A percentile compares a stretch with the other conserved stretches of the same genome.
These are phyloP conservation scores for Backusella circina DNA, from an alignment of 192 early-diverging fungal species.

Conservation along the genomic window DNA sequence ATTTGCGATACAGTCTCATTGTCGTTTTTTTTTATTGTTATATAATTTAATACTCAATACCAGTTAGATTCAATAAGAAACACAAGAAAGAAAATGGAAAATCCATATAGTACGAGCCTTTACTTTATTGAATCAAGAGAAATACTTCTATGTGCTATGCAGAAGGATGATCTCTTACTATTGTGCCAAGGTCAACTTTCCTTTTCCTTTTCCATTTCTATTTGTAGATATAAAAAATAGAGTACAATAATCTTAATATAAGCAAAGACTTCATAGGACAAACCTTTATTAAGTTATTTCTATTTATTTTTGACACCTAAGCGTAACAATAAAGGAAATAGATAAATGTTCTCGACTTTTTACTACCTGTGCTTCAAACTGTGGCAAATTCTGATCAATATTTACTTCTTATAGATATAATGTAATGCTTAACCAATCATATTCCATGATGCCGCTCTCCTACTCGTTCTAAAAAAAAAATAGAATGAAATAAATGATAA, in stretches of 20 bases:
- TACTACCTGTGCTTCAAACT: background rate
- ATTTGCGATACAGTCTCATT: background rate
- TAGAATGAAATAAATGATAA: background rate
- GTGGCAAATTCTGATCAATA: background rate
- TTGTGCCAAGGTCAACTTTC: background rate
- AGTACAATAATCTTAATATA: too few species aligned
- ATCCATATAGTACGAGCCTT: background rate
- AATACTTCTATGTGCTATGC: background rate
- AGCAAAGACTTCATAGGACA: background rate
- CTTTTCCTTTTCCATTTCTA: background rate
- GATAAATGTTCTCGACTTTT: background rate
- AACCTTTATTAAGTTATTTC: background rate
- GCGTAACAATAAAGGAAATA: background rate
- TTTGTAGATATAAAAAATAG: background rate
- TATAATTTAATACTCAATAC: background rate
- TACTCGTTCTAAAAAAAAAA: conserved; percentile 2
- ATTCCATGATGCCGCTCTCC: background rate
- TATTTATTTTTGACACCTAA: background rate
- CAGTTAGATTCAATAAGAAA: background rate
- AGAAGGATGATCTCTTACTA: background rate
- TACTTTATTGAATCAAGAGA: background rate
- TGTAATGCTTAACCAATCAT: background rate
- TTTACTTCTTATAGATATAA: background rate
- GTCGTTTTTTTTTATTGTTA: background rate
- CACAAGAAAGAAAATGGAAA: background rate